A percentile compares a stretch with the other conserved stretches of the same genome.
Evolutionary conservation across 768 basidiomycete genomes (phyloP).

Genomic region (Leucocoprinus sp.): DNA sequence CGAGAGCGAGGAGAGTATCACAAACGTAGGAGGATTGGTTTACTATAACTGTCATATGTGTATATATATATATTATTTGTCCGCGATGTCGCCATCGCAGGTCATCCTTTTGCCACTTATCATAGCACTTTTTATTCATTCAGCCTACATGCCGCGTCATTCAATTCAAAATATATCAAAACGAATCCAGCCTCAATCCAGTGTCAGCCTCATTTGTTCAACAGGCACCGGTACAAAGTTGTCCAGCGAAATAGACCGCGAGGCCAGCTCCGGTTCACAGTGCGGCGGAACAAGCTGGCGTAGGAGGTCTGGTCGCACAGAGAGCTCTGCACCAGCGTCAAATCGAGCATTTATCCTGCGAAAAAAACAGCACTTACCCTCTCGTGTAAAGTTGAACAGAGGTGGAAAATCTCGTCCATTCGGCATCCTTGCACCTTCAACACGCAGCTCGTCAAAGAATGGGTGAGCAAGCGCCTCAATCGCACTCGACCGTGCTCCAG

Average conservation of each 20-base stretch:
- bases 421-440: constrained; percentile 88
- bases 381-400: constrained; percentile 92
- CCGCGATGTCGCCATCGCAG: constrained; percentile 33
- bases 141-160: constrained; percentile 20
- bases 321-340: constrained; percentile 61
- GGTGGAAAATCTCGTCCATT: constrained; percentile 94
- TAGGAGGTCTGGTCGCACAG: constrained; percentile 91
- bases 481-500: constrained; percentile 81
- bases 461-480: constrained; percentile 89
- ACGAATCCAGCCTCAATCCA: constrained; percentile 57
- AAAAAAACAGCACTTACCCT: constrained; percentile 52
- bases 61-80: neutral
- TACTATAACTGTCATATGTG: constrained; percentile 1
- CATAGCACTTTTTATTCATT: constrained; percentile 16
- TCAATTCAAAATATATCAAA: constrained; percentile 41
- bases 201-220: constrained; percentile 88
- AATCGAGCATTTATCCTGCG: neutral
- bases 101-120: constrained; percentile 10
- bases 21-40: constrained; percentile 41
- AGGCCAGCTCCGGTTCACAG: constrained; percentile 83
- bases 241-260: constrained; percentile 79
- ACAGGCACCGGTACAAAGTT: constrained; percentile 96
- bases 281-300: constrained; percentile 84
- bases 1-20: constrained; percentile 63
- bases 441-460: constrained; percentile 95